Conservation (phyloP, 305 asterid genomes). For the Rubia peregrina region DNA sequence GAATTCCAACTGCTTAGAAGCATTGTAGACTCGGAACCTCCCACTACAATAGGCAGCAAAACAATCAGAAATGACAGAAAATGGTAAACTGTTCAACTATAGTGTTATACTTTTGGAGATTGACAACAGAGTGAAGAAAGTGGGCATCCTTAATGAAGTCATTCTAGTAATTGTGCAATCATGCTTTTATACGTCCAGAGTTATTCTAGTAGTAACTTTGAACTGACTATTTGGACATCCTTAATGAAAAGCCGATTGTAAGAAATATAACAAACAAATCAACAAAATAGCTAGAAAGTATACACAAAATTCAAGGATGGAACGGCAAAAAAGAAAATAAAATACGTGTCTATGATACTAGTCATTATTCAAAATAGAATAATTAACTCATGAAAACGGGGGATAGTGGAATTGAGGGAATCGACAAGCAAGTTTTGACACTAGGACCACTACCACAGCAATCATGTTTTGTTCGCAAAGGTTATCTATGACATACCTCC, state of each 20-base stretch:
- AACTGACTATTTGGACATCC: not conserved
- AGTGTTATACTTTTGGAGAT: not conserved
- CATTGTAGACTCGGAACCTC: conserved; percentile 29
- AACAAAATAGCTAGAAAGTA: not conserved
- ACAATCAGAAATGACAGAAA: not conserved
- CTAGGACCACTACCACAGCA: not conserved
- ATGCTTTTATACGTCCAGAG: not conserved
- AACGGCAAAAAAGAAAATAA: no score
- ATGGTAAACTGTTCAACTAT: not conserved
- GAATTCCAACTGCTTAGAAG: conserved; percentile 16
- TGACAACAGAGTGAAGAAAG: not conserved
- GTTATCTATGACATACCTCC: conserved; percentile 9
- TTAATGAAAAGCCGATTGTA: not conserved
- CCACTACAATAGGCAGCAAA: conserved; percentile 17
- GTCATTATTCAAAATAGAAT: not conserved
- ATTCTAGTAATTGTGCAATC: not conserved
- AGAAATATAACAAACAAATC: not conserved
- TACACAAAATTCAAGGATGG: not conserved
- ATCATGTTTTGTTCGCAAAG: not conserved
- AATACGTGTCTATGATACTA: no score
- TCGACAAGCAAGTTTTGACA: not conserved
- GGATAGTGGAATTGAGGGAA: not conserved
- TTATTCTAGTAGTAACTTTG: not conserved
- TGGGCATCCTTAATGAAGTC: not conserved
- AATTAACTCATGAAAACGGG: not conserved